A percentile compares a stretch with the other conserved stretches of the same genome.
phyloP scores from a whole-genome alignment of 768 basidiomycete genomes.

The Leccinum variicolor region DNA sequence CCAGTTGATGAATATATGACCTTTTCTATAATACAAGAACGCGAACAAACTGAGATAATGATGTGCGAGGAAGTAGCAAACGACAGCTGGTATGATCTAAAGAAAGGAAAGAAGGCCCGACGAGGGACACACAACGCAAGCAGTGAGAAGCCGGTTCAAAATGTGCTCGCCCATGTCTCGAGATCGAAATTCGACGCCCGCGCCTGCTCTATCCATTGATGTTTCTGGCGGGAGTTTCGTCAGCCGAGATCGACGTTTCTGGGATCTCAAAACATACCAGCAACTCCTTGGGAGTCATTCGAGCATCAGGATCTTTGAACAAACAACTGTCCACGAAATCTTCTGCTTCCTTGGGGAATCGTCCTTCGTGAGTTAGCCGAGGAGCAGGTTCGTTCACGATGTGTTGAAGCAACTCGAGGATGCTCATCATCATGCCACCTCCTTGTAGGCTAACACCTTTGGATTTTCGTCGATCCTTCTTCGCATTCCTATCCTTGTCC shows the following conservation, averaged over 20 bases:
- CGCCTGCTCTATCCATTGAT: constrained; percentile 70
- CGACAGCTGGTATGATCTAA: constrained; percentile 26
- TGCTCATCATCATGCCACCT: constrained; percentile 96
- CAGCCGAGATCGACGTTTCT: neutral
- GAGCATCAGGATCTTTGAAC: constrained; percentile 80
- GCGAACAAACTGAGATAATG: constrained; percentile 28
- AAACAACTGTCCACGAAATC: constrained; percentile 88
- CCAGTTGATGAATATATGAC: constrained; percentile 10
- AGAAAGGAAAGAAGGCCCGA: constrained; percentile 8
- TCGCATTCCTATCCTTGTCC: constrained; percentile 45
- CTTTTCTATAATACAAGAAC: constrained; percentile 31
- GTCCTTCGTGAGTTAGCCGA: constrained; percentile 69
- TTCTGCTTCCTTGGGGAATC: constrained; percentile 72
- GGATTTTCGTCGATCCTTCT: constrained; percentile 84
- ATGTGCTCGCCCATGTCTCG: constrained; percentile 76
- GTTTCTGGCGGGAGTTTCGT: constrained; percentile 45
- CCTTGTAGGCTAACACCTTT: constrained; percentile 92
- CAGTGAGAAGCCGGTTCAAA: constrained; percentile 39
- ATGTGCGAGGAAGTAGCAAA: constrained; percentile 28
- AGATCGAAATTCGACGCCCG: constrained; percentile 62
- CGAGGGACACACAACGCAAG: constrained; percentile 7
- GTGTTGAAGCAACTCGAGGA: constrained; percentile 93
- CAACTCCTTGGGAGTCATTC: constrained; percentile 87
- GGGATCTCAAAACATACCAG: constrained; percentile 42
- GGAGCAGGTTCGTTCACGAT: constrained; percentile 99